These are phyloP conservation scores for Chlamydomonas sphaeroides DNA, from an alignment of 139 green algal species.

Conservation along the genomic window DNA sequence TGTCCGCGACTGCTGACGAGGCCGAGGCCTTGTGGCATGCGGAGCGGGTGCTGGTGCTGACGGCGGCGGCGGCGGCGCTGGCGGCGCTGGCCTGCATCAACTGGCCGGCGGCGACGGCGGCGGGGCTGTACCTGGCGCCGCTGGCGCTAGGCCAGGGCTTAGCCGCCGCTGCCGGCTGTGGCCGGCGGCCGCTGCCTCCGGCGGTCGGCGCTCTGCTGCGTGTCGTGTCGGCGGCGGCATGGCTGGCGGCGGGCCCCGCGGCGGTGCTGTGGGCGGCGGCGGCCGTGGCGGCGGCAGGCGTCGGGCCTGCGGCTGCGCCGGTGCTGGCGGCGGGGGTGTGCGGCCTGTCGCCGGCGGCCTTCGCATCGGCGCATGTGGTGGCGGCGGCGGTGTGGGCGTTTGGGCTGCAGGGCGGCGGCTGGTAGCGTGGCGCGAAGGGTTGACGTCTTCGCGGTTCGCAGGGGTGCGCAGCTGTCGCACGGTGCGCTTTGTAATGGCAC, in stretches of 20 bases:
- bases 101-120: slow-evolving; percentile 59
- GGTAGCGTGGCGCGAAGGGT: too few species aligned
- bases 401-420: background rate
- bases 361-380: background rate
- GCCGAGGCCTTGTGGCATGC: too few species aligned
- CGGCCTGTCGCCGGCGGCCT: background rate
- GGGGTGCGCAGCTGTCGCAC: too few species aligned
- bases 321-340: background rate
- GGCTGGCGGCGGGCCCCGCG: background rate
- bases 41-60: slow-evolving; percentile 39
- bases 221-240: background rate
- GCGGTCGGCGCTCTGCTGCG: background rate
- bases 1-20: too few species aligned
- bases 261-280: background rate
- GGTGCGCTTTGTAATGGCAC: too few species aligned
- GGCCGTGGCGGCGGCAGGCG: background rate
- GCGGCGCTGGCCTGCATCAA: slow-evolving; percentile 62
- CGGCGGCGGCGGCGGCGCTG: slow-evolving; percentile 41
- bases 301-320: background rate
- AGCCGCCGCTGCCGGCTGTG: background rate
- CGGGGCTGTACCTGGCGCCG: slow-evolving; percentile 40
- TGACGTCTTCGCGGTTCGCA: too few species aligned
- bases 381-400: slow-evolving; percentile 13
- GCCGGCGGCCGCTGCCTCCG: background rate
- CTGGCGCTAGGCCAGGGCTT: slow-evolving; percentile 28